These are phyloP conservation scores for Didymella keratinophila DNA, from an alignment of 2,329 filamentous ascomycete genomes.

Conservation along the genomic window DNA sequence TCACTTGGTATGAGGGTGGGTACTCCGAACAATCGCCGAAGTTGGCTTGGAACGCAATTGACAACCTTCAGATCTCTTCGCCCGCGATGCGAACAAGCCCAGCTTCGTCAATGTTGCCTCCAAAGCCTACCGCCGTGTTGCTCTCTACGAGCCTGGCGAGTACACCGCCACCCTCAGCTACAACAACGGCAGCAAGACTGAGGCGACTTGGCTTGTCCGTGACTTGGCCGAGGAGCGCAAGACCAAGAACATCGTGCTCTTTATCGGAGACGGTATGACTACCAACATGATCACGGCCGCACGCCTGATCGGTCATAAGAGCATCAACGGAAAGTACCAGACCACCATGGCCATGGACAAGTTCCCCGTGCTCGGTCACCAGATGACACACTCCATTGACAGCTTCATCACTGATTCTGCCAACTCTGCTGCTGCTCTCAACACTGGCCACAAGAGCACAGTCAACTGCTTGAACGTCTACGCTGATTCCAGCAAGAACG, in stretches of 20 bases:
- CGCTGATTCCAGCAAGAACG: slow-evolving; percentile 74
- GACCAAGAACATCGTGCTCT: slow-evolving; percentile 85
- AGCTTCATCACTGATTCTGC: slow-evolving; percentile 86
- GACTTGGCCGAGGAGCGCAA: slow-evolving; percentile 73
- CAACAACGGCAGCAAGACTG: slow-evolving; percentile 74
- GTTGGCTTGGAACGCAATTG: not conserved
- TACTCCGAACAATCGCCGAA: not conserved
- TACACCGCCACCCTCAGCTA: slow-evolving; percentile 80
- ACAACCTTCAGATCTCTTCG: slow-evolving; percentile 69
- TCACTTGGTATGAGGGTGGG: slow-evolving; percentile 79
- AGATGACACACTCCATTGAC: slow-evolving; percentile 88
- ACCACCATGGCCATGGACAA: slow-evolving; percentile 78
- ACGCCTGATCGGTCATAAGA: slow-evolving; percentile 81
- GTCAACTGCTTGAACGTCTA: slow-evolving; percentile 86
- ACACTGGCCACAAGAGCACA: slow-evolving; percentile 82
- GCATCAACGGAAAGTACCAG: slow-evolving; percentile 84
- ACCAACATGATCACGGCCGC: slow-evolving; percentile 84
- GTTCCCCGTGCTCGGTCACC: slow-evolving; percentile 85
- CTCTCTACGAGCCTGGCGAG: slow-evolving; percentile 78
- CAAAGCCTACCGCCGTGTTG: slow-evolving; percentile 78
- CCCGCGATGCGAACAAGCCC: slow-evolving; percentile 71
- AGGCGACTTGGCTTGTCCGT: slow-evolving; percentile 79
- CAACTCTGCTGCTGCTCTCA: slow-evolving; percentile 83
- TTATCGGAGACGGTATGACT: slow-evolving; percentile 75
- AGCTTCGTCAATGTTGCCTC: slow-evolving; percentile 81